Percentiles rank a stretch among this genome's conserved stretches.
These are phyloP conservation scores for Penstemon eatonii DNA, from an alignment of 257 asterid genomes.

Conservation along the genomic window DNA sequence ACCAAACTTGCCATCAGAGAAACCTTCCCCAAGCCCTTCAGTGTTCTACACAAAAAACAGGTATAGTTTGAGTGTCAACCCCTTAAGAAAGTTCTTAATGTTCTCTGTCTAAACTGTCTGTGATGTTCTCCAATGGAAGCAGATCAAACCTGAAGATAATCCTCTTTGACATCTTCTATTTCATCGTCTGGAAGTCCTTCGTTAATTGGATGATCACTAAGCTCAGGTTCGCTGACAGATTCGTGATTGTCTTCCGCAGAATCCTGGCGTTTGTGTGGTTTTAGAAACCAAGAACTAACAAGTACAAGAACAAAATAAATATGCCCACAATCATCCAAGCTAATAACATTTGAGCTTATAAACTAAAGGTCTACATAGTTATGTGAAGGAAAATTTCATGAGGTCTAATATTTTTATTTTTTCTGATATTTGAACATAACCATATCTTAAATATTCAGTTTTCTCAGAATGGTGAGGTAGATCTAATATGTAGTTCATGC, in stretches of 20 bases:
- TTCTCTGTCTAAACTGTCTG: constrained; percentile 1
- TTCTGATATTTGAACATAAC: constrained; percentile 2
- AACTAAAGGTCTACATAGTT: constrained; percentile 3
- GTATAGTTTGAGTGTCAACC: constrained; percentile 21
- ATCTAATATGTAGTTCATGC: constrained; percentile 18
- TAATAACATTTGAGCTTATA: constrained; percentile 3
- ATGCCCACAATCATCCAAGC: constrained; percentile 14
- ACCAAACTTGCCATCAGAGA: constrained; percentile 40
- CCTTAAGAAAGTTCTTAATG: constrained; percentile 5
- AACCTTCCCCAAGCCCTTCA: constrained; percentile 39
- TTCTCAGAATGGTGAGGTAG: constrained; percentile 8
- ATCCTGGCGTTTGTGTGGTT: constrained; percentile 40
- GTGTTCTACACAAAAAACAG: constrained; percentile 37
- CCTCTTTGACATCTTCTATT: constrained; percentile 38
- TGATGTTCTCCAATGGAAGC: constrained; percentile 27
- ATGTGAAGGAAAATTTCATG: neutral
- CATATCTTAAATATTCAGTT: constrained; percentile 5
- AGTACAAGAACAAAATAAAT: constrained; percentile 9
- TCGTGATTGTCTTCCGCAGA: constrained; percentile 46
- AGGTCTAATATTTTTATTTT: constrained; percentile 7
- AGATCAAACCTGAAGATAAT: constrained; percentile 47
- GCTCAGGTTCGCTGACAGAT: constrained; percentile 47
- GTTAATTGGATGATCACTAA: constrained; percentile 36
- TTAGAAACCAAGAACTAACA: constrained; percentile 25
- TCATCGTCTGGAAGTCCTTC: constrained; percentile 37